These are phyloP conservation scores for Sporothrix humicola DNA, from an alignment of 2,329 filamentous ascomycete species.

Conservation along the genomic window DNA sequence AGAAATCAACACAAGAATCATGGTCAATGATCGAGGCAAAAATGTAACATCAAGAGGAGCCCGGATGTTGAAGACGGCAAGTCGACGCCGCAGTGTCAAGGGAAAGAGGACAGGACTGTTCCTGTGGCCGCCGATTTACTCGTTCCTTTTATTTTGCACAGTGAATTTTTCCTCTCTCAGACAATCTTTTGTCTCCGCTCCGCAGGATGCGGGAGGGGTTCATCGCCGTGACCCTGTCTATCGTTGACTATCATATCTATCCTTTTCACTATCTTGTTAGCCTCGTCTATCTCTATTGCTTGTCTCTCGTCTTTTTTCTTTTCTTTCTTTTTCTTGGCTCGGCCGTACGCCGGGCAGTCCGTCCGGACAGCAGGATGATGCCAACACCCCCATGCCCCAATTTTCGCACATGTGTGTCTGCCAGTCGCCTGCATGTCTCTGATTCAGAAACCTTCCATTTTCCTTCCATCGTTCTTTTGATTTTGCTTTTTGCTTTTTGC, in stretches of 20 bases:
- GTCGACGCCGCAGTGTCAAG: too few species aligned
- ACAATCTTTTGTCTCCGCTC: not conserved
- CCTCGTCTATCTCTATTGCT: not conserved
- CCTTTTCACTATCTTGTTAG: too few species aligned
- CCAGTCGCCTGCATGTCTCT: not conserved
- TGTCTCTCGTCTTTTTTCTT: not conserved
- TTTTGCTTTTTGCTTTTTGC: too few species aligned
- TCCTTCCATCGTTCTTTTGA: not conserved
- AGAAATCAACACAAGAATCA: not conserved
- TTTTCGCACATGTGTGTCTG: not conserved
- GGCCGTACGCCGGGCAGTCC: not conserved
- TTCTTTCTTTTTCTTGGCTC: conserved; percentile 8
- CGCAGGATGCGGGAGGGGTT: conserved; percentile 1
- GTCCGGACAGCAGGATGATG: conserved; percentile 1
- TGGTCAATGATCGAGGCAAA: not conserved
- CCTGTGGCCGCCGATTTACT: too few species aligned
- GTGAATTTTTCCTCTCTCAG: not conserved
- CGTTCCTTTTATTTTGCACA: not conserved
- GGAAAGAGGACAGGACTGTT: too few species aligned
- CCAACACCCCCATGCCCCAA: conserved; percentile 17
- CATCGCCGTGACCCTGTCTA: not conserved
- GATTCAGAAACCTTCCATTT: not conserved
- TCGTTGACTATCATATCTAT: too few species aligned
- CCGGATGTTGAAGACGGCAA: not conserved
- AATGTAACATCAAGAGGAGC: not conserved